Conservation (phyloP, 352 stramenopile species). For the Thalassiosira hispida region DNA sequence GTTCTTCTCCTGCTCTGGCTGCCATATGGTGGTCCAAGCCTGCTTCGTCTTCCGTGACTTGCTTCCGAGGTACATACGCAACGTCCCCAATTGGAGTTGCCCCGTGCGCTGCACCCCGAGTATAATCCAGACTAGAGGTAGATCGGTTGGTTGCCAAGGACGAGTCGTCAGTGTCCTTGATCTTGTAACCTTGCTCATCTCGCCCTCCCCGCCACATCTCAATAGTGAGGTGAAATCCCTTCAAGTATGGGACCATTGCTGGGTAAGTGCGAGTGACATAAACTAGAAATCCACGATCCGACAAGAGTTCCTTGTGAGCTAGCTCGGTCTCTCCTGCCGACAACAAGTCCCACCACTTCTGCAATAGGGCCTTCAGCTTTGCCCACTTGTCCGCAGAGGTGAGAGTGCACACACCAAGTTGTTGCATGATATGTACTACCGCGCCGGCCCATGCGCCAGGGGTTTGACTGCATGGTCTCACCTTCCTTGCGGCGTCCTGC, state of each 20-base stretch:
- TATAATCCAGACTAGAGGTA: conserved; percentile 22
- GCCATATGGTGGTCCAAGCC: background rate
- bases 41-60: background rate
- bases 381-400: conserved; percentile 61
- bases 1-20: background rate
- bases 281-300: conserved; percentile 60
- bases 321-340: conserved; percentile 14
- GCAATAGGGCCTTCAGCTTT: conserved; percentile 27
- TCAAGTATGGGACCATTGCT: conserved; percentile 62
- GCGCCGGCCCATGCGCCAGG: conserved; percentile 62
- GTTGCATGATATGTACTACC: conserved; percentile 31
- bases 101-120: background rate
- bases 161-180: background rate
- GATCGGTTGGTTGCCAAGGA: background rate
- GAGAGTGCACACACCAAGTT: conserved; percentile 28
- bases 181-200: conserved; percentile 52
- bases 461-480: conserved; percentile 15
- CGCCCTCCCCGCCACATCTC: conserved; percentile 33
- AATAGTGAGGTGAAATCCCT: conserved; percentile 63
- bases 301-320: conserved; percentile 35
- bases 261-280: conserved; percentile 62
- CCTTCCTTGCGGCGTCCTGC: conserved; percentile 56
- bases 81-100: background rate
- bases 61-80: background rate
- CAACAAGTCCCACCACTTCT: conserved; percentile 20